Percentiles rank a stretch among this genome's conserved stretches.
Conservation (phyloP, 2,329 filamentous ascomycete genomes). For the Microdochium paspali region DNA sequence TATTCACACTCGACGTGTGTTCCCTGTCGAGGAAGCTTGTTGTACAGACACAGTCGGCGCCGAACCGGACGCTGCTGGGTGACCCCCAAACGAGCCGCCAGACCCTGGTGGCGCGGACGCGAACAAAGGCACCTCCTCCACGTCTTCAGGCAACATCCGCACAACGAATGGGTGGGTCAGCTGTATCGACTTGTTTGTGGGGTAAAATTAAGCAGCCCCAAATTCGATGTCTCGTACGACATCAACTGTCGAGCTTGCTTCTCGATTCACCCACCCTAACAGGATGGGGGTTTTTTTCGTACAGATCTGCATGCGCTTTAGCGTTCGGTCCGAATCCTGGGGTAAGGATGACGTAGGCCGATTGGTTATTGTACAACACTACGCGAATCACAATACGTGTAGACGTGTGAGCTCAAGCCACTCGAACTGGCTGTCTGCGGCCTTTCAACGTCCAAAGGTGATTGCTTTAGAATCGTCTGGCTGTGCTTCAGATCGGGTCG, state of each 20-base stretch:
- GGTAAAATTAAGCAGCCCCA: neutral
- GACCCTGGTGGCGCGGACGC: neutral
- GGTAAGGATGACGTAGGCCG: neutral
- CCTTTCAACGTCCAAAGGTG: no score
- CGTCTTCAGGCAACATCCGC: neutral
- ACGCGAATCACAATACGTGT: no score
- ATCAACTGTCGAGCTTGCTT: neutral
- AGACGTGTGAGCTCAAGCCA: no score
- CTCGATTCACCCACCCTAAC: neutral
- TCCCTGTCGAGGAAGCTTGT: no score
- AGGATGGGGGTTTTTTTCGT: neutral
- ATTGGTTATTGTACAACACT: no score
- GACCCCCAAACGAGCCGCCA: neutral
- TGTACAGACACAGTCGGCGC: no score
- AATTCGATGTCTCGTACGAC: neutral
- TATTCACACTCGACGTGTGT: no score
- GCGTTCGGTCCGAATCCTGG: neutral
- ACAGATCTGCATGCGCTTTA: neutral
- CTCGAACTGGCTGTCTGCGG: no score
- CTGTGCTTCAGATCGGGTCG: no score
- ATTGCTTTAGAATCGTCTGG: no score
- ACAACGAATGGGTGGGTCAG: neutral
- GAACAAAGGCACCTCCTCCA: neutral
- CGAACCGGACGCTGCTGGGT: no score
- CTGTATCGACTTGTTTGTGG: neutral